Evolutionary conservation across 306 rosid genomes (phyloP).

Genomic region (Quercus suber): DNA sequence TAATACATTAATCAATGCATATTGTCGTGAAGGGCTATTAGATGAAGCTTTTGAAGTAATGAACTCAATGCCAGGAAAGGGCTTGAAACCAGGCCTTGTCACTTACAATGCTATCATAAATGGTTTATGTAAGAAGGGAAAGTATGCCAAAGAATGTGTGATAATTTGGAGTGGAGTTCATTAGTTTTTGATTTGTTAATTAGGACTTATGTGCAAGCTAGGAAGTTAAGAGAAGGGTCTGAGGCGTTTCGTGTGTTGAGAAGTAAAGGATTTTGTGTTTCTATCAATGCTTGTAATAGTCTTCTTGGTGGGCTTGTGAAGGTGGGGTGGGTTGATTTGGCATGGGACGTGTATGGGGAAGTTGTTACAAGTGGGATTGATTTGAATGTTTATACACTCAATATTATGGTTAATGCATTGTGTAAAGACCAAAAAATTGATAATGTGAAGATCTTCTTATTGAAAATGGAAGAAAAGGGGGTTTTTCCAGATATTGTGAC

Average conservation of each 20-base stretch:
- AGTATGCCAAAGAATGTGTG: slow-evolving; percentile 38
- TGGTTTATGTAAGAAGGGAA: slow-evolving; percentile 76
- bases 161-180: slow-evolving; percentile 8
- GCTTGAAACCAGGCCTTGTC: slow-evolving; percentile 66
- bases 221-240: slow-evolving; percentile 75
- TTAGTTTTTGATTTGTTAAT: slow-evolving; percentile 64
- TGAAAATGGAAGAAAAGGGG: slow-evolving; percentile 57
- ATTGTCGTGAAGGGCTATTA: slow-evolving; percentile 56
- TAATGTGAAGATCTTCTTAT: slow-evolving; percentile 46
- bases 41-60: slow-evolving; percentile 56
- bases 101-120: slow-evolving; percentile 71
- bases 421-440: slow-evolving; percentile 64
- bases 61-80: slow-evolving; percentile 41
- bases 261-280: slow-evolving; percentile 43
- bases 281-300: slow-evolving; percentile 73
- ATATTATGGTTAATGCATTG: slow-evolving; percentile 86
- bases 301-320: slow-evolving; percentile 80
- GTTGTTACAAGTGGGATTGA: slow-evolving; percentile 40
- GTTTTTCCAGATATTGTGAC: slow-evolving; percentile 69
- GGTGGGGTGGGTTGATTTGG: slow-evolving; percentile 82
- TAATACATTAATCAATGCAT: slow-evolving; percentile 68
- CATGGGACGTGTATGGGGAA: slow-evolving; percentile 63
- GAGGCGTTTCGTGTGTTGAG: slow-evolving; percentile 59
- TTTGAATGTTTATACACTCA: slow-evolving; percentile 74
- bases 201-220: slow-evolving; percentile 83